phyloP scores from a whole-genome alignment of 2,329 filamentous ascomycete genomes.

The Diaporthe longicolla region DNA sequence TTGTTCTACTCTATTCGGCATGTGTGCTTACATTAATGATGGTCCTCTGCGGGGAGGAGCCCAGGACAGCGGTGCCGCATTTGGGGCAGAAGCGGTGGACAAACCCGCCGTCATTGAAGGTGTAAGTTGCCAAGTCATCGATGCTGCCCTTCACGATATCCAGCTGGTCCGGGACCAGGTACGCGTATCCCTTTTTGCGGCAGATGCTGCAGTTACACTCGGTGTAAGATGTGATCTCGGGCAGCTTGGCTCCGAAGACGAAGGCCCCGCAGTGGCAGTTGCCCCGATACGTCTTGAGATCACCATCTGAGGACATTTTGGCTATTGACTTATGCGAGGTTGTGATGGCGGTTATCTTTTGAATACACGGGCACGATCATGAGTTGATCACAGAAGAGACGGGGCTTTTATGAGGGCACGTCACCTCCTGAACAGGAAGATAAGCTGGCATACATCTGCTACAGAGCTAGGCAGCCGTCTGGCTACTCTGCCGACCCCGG shows the following conservation, averaged over 20 bases:
- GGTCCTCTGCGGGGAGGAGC: constrained; percentile 46
- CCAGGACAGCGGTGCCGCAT: constrained; percentile 63
- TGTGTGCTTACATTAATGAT: constrained; percentile 59
- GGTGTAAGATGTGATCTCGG: constrained; percentile 69
- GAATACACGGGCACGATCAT: neutral
- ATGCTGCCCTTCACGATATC: constrained; percentile 62
- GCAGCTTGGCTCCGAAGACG: constrained; percentile 65
- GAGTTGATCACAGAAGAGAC: neutral
- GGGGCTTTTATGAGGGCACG: too few species aligned
- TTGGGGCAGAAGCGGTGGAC: constrained; percentile 66
- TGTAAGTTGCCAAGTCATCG: constrained; percentile 59
- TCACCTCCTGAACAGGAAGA: neutral
- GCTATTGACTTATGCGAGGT: neutral
- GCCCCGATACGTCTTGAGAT: constrained; percentile 63
- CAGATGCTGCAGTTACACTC: constrained; percentile 80
- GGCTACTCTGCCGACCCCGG: neutral
- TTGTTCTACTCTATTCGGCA: neutral
- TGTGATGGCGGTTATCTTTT: neutral
- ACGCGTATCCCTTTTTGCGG: constrained; percentile 62
- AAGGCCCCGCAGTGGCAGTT: constrained; percentile 71
- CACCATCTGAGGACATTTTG: constrained; percentile 36
- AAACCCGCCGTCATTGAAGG: constrained; percentile 54
- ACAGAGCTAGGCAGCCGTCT: neutral
- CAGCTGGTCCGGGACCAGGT: constrained; percentile 53
- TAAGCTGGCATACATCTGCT: neutral